phyloP scores from a whole-genome alignment of 2,329 filamentous ascomycete species.

The Penicillium paneum region DNA sequence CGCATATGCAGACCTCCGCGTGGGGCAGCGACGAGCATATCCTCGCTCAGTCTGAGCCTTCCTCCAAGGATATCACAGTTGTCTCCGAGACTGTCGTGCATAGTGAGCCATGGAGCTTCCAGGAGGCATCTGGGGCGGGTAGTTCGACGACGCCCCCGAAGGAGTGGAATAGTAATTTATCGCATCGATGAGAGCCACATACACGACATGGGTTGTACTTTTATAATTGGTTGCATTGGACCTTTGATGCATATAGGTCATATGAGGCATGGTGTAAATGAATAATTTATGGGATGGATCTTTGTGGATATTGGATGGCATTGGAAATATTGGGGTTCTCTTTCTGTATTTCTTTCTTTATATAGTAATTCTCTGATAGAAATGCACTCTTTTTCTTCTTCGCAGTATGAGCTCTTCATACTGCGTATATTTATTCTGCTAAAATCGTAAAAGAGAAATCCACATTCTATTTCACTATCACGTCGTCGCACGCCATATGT shows the following conservation, averaged over 20 bases:
- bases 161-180: constrained; percentile 8
- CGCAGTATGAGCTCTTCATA: neutral
- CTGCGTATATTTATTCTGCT: neutral
- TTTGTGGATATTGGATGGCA: neutral
- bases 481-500: neutral
- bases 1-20: constrained; percentile 18
- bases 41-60: constrained; percentile 7
- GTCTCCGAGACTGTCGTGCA: constrained; percentile 27
- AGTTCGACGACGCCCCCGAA: constrained; percentile 13
- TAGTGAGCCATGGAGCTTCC: constrained; percentile 19
- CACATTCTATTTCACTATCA: neutral
- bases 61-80: constrained; percentile 25
- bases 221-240: neutral
- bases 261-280: neutral
- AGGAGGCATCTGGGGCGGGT: neutral
- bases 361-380: neutral
- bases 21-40: constrained; percentile 34
- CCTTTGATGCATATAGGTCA: neutral
- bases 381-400: neutral
- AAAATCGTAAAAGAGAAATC: neutral
- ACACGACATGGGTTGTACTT: neutral
- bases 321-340: neutral
- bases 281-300: neutral
- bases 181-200: neutral
- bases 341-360: neutral